Conservation (phyloP, 140 eudicot species). For the Senecio squalidus region DNA sequence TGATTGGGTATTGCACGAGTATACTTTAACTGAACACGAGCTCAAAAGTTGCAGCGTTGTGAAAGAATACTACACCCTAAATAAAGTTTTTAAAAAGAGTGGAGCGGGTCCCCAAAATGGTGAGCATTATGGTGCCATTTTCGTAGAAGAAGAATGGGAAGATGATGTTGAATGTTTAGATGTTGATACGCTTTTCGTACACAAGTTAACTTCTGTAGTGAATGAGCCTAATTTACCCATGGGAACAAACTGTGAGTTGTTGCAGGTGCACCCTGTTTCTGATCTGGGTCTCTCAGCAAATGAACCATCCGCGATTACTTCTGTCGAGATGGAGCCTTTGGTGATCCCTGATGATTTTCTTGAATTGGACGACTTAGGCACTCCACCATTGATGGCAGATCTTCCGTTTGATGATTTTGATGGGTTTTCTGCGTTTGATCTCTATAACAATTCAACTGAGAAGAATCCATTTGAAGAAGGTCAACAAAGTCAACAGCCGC, state of each 20-base stretch:
- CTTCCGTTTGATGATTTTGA: slow-evolving; percentile 34
- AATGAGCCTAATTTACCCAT: slow-evolving; percentile 44
- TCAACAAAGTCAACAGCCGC: slow-evolving; percentile 24
- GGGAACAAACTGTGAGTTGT: no score
- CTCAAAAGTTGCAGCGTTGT: slow-evolving; percentile 52
- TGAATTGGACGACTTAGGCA: slow-evolving; percentile 55
- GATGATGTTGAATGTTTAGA: slow-evolving; percentile 40
- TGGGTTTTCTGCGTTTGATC: slow-evolving; percentile 43
- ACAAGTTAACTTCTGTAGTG: slow-evolving; percentile 4
- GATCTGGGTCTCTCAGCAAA: no score
- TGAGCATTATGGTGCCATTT: slow-evolving; percentile 88
- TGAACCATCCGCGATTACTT: slow-evolving; percentile 43
- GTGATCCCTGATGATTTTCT: slow-evolving; percentile 46
- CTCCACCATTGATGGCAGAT: slow-evolving; percentile 25
- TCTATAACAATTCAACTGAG: slow-evolving; percentile 30
- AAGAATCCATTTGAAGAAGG: slow-evolving; percentile 14
- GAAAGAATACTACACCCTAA: slow-evolving; percentile 48
- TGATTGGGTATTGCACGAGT: slow-evolving; percentile 95
- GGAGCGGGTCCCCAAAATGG: slow-evolving; percentile 93
- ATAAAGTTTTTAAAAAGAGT: slow-evolving; percentile 71
- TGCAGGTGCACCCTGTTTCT: no score
- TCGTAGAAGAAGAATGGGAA: slow-evolving; percentile 81
- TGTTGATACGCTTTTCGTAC: slow-evolving; percentile 17
- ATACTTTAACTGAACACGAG: slow-evolving; percentile 67
- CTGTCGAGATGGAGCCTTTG: slow-evolving; percentile 15